phyloP scores from a whole-genome alignment of 2,329 filamentous ascomycete genomes.

The Didymosphaeria variabile region DNA sequence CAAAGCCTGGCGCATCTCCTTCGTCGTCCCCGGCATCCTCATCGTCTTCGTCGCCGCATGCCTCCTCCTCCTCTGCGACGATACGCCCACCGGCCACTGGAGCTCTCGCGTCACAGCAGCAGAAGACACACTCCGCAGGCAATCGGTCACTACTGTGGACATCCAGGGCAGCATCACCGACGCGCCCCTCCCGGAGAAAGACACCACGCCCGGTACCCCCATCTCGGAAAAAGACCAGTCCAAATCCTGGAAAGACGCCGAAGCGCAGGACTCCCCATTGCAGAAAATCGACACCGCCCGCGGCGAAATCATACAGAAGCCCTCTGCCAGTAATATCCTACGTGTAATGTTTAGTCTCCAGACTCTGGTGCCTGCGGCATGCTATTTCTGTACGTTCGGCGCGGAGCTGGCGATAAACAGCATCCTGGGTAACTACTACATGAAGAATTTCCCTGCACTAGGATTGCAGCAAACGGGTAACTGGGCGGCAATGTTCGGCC shows the following conservation, averaged over 20 bases:
- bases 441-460: constrained; percentile 61
- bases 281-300: constrained; percentile 61
- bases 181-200: constrained; percentile 50
- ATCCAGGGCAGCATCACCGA: constrained; percentile 60
- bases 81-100: constrained; percentile 85
- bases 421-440: constrained; percentile 66
- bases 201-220: constrained; percentile 14
- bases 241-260: constrained; percentile 25
- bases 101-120: constrained; percentile 70
- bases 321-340: constrained; percentile 67
- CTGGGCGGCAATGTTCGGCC: constrained; percentile 76
- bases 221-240: constrained; percentile 27
- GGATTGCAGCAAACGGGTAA: constrained; percentile 61
- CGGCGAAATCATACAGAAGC: constrained; percentile 69
- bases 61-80: constrained; percentile 77
- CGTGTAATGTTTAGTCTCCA: constrained; percentile 68
- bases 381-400: constrained; percentile 69
- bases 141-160: constrained; percentile 27
- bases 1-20: constrained; percentile 81
- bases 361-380: constrained; percentile 61
- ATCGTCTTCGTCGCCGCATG: constrained; percentile 70
- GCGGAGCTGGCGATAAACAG: constrained; percentile 67
- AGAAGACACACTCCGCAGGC: constrained; percentile 60
- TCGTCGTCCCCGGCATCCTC: constrained; percentile 81
- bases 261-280: constrained; percentile 29